Conservation (phyloP, 2,329 filamentous ascomycete species). For the Alternaria sp. region DNA sequence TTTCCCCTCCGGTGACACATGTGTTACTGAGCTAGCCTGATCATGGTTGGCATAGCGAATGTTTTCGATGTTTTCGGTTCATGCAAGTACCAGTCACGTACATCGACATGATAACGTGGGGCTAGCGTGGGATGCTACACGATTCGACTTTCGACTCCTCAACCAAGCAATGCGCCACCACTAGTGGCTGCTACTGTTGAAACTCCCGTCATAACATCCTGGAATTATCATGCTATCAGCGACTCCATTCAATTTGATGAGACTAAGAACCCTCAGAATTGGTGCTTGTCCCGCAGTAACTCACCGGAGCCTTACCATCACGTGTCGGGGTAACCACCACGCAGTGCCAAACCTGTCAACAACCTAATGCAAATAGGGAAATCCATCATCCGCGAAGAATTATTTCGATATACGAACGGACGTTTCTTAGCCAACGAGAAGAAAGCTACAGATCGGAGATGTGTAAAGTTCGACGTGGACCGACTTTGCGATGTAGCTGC, state of each 20-base stretch:
- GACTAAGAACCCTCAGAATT: fast-evolving
- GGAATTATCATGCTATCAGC: neutral
- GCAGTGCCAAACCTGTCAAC: neutral
- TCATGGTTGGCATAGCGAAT: too few relatives aligned
- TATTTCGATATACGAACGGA: constrained; percentile 42
- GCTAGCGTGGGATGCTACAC: too few relatives aligned
- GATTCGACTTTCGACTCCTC: too few relatives aligned
- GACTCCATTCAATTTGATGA: neutral
- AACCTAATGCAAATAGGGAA: constrained; percentile 12
- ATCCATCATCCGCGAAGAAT: constrained; percentile 26
- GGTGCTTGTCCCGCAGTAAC: neutral
- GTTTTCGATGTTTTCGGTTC: too few relatives aligned
- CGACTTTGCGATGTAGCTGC: constrained; percentile 41
- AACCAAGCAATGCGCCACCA: too few relatives aligned
- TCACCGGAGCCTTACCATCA: constrained; percentile 13
- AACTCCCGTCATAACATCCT: too few relatives aligned
- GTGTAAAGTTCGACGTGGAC: constrained; percentile 42
- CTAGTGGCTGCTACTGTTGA: too few relatives aligned
- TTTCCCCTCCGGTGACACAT: too few relatives aligned
- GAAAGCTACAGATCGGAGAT: constrained; percentile 34
- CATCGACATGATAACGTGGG: too few relatives aligned
- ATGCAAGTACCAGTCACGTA: too few relatives aligned
- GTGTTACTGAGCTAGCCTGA: too few relatives aligned
- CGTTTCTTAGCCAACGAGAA: constrained; percentile 42
- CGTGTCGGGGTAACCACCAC: neutral